Percentiles rank a stretch among this genome's conserved stretches.
Conservation (phyloP, 2,329 filamentous ascomycete species). For the Neophaeococcomyces aloes region DNA sequence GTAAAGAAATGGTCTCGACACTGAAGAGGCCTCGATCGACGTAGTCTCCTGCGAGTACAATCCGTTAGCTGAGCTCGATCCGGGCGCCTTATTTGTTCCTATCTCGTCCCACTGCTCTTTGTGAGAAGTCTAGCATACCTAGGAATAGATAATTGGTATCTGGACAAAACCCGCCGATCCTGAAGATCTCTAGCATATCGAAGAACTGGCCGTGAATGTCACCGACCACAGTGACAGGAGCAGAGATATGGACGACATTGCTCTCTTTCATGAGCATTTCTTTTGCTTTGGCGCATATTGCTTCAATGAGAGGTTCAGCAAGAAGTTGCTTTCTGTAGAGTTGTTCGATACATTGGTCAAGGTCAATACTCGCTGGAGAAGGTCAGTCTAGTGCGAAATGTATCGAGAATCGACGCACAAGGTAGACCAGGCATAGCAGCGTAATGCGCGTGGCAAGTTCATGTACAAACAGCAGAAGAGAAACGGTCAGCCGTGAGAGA, state of each 20-base stretch:
- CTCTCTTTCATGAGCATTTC: slow-evolving; percentile 99
- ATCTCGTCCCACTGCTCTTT: background rate
- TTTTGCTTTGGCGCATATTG: slow-evolving; percentile 98
- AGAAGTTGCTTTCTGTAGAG: slow-evolving; percentile 95
- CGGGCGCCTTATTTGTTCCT: no score
- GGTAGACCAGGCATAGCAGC: slow-evolving; percentile 20
- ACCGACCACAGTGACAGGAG: slow-evolving; percentile 92
- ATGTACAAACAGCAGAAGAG: background rate
- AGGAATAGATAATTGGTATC: slow-evolving; percentile 98
- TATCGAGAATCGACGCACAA: no score
- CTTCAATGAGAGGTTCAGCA: slow-evolving; percentile 95
- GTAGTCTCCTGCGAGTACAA: slow-evolving; percentile 62
- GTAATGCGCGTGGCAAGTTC: background rate
- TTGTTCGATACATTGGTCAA: slow-evolving; percentile 95
- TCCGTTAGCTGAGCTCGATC: background rate
- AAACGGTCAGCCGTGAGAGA: background rate
- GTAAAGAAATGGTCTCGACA: slow-evolving; percentile 94
- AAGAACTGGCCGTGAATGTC: slow-evolving; percentile 99
- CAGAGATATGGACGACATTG: slow-evolving; percentile 94
- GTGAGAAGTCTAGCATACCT: slow-evolving; percentile 42
- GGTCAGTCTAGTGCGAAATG: background rate
- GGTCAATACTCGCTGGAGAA: slow-evolving; percentile 72
- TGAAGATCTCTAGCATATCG: slow-evolving; percentile 98
- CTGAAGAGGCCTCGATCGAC: slow-evolving; percentile 97
- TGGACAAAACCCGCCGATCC: slow-evolving; percentile 92